Evolutionary conservation across 352 stramenopile genomes (phyloP), one percentile per base, ranked within the genome.

Genomic region (Pythium biforme): DNA sequence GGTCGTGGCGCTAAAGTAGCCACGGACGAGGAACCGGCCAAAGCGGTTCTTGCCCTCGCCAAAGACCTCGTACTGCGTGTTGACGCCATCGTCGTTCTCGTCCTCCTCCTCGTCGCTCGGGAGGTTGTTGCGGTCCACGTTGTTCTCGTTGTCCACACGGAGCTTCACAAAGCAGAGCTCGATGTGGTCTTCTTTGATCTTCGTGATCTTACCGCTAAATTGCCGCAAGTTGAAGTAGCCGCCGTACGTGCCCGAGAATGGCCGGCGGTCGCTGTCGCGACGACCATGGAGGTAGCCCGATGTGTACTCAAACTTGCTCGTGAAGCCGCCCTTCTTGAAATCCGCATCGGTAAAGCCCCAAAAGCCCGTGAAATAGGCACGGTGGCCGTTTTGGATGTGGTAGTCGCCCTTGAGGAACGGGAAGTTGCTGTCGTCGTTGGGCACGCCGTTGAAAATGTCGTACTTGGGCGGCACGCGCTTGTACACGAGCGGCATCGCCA

Each of bases 181-280:
- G 51, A 92, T 68, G 66, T 83, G 68, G 23, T 83, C 74, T 51
- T 92, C 82, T 48, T 74, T 73, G 48, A 92, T 74, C 45, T 76
- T 76, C 19, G 88, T 57, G 43, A 83, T 64, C 14, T 62, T 75
- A 20, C 82, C 82, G 55, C 81, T 86, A 47, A 86, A 87, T 65
- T 92, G 82, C 8, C 80, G 71, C 54, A 92, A 64, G 64, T 89
- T 88, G 49, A 92, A 92, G 45, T 79, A 90, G 0, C 82, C 82
- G 23, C 46, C 75, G 40, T 92, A 92, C 40, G 81, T 84, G 20
- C 82, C 82, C 1, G 77, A 89, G 29, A 83, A 73, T n/a, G 82
- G 82, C 17, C 69, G 76, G n/a, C 64, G 75, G 39, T 87, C 76
- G n/a, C 59, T 59, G 25, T 74, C 66, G 34, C 29, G 39, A 9